Percentiles rank a stretch among this genome's conserved stretches.
Evolutionary conservation across 2,329 filamentous ascomycete species (phyloP).

Genomic region (Lasiodiplodia gonubiensis): DNA sequence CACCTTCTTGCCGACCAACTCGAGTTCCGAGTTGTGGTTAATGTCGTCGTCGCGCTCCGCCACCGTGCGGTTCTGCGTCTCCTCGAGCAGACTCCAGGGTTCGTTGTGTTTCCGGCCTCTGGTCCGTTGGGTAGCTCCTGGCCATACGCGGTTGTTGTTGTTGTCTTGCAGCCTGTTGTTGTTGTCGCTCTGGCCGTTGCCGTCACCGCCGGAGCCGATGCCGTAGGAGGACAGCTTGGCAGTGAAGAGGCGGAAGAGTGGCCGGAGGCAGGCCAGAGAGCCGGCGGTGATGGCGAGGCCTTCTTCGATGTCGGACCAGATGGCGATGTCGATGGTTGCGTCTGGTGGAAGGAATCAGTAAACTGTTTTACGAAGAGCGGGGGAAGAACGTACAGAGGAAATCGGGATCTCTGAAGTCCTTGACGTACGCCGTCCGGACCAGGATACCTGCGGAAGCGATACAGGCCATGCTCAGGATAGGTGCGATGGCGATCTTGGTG

Average conservation of each 20-base stretch:
- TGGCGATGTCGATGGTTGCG: slow-evolving; percentile 44
- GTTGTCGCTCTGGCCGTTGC: not conserved
- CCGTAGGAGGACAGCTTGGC: not conserved
- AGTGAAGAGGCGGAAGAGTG: slow-evolving; percentile 37
- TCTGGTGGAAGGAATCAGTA: not conserved
- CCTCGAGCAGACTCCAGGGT: not conserved
- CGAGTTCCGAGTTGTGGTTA: not conserved
- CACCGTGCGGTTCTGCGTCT: not conserved
- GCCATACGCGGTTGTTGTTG: not conserved
- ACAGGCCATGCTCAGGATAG: slow-evolving; percentile 58
- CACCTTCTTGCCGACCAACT: not conserved
- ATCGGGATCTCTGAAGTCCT: slow-evolving; percentile 42
- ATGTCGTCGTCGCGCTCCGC: not conserved
- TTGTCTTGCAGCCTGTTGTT: not conserved
- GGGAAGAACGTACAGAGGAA: slow-evolving; percentile 38
- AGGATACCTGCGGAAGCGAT: slow-evolving; percentile 47
- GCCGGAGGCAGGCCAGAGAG: slow-evolving; percentile 44
- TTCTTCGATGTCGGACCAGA: slow-evolving; percentile 46
- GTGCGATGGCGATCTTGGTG: slow-evolving; percentile 54
- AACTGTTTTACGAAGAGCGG: too few species aligned
- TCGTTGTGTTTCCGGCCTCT: not conserved
- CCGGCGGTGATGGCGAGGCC: slow-evolving; percentile 45
- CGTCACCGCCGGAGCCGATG: not conserved
- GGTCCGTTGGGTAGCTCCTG: not conserved
- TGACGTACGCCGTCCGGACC: slow-evolving; percentile 43